A percentile compares a stretch with the other conserved stretches of the same genome.
Evolutionary conservation across 73 alveolate species (phyloP).

Genomic region (Effrenium voratum): DNA sequence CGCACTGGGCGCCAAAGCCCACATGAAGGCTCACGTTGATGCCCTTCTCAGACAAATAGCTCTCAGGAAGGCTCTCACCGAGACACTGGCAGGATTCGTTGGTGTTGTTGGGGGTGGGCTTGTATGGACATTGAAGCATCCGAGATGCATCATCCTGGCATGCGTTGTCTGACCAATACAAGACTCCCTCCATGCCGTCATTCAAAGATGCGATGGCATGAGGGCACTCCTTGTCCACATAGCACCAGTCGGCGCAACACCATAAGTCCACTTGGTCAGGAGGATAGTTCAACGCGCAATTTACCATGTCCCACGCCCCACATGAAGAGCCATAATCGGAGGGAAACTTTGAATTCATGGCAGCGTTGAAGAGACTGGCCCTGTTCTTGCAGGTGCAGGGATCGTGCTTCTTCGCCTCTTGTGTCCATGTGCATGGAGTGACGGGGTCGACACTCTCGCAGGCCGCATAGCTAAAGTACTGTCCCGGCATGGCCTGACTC

Average conservation of each 20-base stretch:
- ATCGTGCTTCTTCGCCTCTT: constrained; percentile 4
- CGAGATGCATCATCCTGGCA: constrained; percentile 39
- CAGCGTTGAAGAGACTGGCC: constrained; percentile 31
- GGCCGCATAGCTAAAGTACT: constrained; percentile 69
- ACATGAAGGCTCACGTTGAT: not conserved
- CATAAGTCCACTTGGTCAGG: constrained; percentile 73
- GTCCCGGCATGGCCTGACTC: constrained; percentile 61
- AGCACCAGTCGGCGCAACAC: constrained; percentile 91
- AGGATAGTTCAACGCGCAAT: constrained; percentile 75
- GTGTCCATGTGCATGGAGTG: constrained; percentile 20
- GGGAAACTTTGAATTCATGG: constrained; percentile 36
- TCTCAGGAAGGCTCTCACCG: not conserved
- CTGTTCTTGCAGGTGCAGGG: constrained; percentile 42
- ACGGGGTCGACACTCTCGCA: constrained; percentile 6
- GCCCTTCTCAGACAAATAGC: not conserved
- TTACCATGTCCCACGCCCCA: constrained; percentile 67
- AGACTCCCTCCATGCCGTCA: constrained; percentile 79
- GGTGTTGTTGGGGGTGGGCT: not conserved
- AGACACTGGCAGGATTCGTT: not conserved
- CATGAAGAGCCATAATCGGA: constrained; percentile 69
- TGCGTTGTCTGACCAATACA: constrained; percentile 64
- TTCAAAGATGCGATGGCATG: constrained; percentile 68
- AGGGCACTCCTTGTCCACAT: constrained; percentile 61
- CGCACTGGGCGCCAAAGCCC: not conserved
- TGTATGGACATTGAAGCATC: not conserved